Percentiles rank a stretch among this genome's conserved stretches.
phyloP scores from a whole-genome alignment of 805 yeast genomes.

The Wickerhamomyces bisporus region DNA sequence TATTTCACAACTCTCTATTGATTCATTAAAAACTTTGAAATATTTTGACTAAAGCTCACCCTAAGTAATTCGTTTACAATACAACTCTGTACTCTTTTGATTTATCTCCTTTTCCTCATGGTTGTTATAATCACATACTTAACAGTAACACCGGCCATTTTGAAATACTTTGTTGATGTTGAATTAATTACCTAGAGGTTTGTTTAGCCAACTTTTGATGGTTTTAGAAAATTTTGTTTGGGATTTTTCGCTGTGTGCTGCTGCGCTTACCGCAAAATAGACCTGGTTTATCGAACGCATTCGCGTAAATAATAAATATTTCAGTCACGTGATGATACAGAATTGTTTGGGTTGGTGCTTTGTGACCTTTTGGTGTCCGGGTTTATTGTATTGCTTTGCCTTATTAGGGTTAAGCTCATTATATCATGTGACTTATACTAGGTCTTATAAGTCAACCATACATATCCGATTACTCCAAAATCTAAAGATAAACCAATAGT shows the following conservation, averaged over 20 bases:
- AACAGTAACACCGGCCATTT: conserved; percentile 97
- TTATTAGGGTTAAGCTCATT: conserved; percentile 3
- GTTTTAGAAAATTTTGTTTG: conserved; percentile 10
- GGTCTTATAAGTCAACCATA: too few relatives aligned
- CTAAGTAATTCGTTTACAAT: too few relatives aligned
- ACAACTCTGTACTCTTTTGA: neutral
- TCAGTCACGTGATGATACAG: neutral
- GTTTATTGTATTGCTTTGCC: conserved; percentile 3
- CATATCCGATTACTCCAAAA: too few relatives aligned
- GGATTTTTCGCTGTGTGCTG: conserved; percentile 5
- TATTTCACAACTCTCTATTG: too few relatives aligned
- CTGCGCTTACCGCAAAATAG: conserved; percentile 8
- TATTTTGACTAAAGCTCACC: too few relatives aligned
- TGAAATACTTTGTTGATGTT: conserved; percentile 23
- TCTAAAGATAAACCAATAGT: too few relatives aligned
- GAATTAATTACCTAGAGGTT: conserved; percentile 2
- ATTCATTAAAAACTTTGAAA: too few relatives aligned
- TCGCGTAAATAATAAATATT: conserved; percentile 1
- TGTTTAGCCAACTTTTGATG: conserved; percentile 4
- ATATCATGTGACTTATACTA: too few relatives aligned
- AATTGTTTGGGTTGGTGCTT: too few relatives aligned
- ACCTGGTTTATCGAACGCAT: neutral
- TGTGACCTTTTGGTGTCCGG: conserved; percentile 3
- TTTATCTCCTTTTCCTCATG: too few relatives aligned
- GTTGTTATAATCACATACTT: conserved; percentile 57